Conservation (phyloP, 192 early-diverging fungal species). For the Spizellomyces sp. region DNA sequence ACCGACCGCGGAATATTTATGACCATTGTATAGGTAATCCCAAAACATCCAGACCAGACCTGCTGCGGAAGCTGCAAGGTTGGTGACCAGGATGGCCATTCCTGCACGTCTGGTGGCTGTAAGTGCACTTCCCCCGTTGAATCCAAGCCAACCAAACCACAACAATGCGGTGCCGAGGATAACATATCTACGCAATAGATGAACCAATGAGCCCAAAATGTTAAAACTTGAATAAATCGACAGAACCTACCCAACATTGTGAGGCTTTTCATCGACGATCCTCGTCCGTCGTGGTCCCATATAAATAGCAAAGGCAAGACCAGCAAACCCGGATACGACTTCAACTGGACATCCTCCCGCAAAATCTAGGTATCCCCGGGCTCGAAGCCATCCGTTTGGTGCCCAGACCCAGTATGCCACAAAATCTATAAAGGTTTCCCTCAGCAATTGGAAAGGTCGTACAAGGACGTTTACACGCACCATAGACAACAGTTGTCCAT, state of each 20-base stretch:
- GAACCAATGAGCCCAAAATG: no score
- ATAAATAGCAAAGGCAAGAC: slow-evolving; percentile 80
- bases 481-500: slow-evolving; percentile 79
- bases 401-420: slow-evolving; percentile 91
- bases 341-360: slow-evolving; percentile 89
- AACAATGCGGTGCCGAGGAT: slow-evolving; percentile 79
- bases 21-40: slow-evolving; percentile 67
- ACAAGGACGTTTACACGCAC: no score
- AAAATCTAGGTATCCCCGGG: slow-evolving; percentile 74
- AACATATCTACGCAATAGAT: slow-evolving; percentile 52
- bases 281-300: slow-evolving; percentile 76
- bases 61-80: slow-evolving; percentile 69
- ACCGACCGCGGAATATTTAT: slow-evolving; percentile 77
- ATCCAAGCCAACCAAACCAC: slow-evolving; percentile 91
- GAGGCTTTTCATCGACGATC: slow-evolving; percentile 69
- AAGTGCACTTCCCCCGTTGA: slow-evolving; percentile 83
- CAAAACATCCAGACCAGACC: slow-evolving; percentile 73
- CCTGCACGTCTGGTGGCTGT: slow-evolving; percentile 71
- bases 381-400: slow-evolving; percentile 73
- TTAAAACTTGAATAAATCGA: no score
- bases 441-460: no score
- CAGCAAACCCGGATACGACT: slow-evolving; percentile 73
- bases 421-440: no score
- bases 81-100: slow-evolving; percentile 75
- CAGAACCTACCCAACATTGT: slow-evolving; percentile 61